Evolutionary conservation across 176 grass and related monocot genomes (phyloP), one percentile per base, ranked within the genome.

Genomic region (sorghum (Sorghum bicolor)): DNA sequence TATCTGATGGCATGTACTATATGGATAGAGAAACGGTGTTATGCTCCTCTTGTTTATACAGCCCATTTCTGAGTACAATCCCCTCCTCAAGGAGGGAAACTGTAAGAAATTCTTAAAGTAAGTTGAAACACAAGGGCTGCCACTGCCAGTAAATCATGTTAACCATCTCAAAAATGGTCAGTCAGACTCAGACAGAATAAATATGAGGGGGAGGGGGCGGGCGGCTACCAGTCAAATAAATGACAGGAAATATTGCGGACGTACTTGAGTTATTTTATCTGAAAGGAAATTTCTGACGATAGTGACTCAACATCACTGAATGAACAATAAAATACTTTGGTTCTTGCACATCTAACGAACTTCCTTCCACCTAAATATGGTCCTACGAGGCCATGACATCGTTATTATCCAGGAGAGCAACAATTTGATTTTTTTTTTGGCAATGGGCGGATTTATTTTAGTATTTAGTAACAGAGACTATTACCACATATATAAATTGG

Each of bases 271-370:
- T 82, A 68, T 60, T 45, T 43, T 87, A 87, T 44, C 39, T 19
- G 52, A 52, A 64, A 71, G 74, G 28, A 78, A 79, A 83, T 72
- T 73, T 83, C 43, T 5, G 36, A 28, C 52, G 74, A 79, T 79
- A 84, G 75, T 67, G 66, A 84, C 86, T 34, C 12, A 39, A 31
- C 53, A 53, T 6, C 40, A 64, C 55, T 15, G 63, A 67, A 57
- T 14, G 47, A 30, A 5, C 12, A 58, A 58, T 76, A 39, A 61
- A 34, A 72, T 24, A 64, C 1, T 77, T 50, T 11, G 60, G 60
- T 70, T 62, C 62, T 2, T 82, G 13, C 10, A 47, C 64, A 11
- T 63, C n/a, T 67, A 60, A 33, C 16, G 9, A 69, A 82, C 5
- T 44, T 41, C 14, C 43, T 63, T 72, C 17, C 38, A 36, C 48